Evolutionary conservation across 225 moss, liverwort and hornwort genomes (phyloP).

Genomic region (Physcomitrellopsis africana): DNA sequence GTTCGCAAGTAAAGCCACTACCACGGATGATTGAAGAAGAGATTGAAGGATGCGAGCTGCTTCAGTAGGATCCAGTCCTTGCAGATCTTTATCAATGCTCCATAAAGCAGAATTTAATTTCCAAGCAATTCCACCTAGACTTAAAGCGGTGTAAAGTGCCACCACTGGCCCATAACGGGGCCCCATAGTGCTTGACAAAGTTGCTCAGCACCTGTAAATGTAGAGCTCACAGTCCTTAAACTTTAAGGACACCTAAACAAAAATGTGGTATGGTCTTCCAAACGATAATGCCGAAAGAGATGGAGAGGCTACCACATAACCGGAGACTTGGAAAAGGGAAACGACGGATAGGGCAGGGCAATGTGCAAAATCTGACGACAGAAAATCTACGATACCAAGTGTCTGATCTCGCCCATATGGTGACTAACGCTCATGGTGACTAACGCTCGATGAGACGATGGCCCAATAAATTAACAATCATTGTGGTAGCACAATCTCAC

Average conservation of each 20-base stretch:
- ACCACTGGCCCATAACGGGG: slow-evolving; percentile 66
- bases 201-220: not conserved
- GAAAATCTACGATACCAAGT: not conserved
- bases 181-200: slow-evolving; percentile 41
- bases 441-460: not conserved
- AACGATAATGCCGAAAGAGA: not conserved
- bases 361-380: not conserved
- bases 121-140: slow-evolving; percentile 68
- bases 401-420: not conserved
- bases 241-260: not conserved
- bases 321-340: not conserved
- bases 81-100: slow-evolving; percentile 32
- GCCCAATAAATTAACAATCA: not conserved
- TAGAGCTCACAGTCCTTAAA: not conserved
- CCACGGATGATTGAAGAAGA: slow-evolving; percentile 60
- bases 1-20: slow-evolving; percentile 60
- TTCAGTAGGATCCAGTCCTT: slow-evolving; percentile 55
- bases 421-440: not conserved
- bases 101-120: slow-evolving; percentile 61
- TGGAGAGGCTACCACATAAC: not conserved
- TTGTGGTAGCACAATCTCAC: not conserved
- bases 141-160: slow-evolving; percentile 67
- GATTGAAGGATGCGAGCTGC: slow-evolving; percentile 51
- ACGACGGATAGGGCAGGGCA: not conserved
- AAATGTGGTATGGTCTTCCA: not conserved